phyloP scores from a whole-genome alignment of 768 basidiomycete species.

The Zangia roseola region DNA sequence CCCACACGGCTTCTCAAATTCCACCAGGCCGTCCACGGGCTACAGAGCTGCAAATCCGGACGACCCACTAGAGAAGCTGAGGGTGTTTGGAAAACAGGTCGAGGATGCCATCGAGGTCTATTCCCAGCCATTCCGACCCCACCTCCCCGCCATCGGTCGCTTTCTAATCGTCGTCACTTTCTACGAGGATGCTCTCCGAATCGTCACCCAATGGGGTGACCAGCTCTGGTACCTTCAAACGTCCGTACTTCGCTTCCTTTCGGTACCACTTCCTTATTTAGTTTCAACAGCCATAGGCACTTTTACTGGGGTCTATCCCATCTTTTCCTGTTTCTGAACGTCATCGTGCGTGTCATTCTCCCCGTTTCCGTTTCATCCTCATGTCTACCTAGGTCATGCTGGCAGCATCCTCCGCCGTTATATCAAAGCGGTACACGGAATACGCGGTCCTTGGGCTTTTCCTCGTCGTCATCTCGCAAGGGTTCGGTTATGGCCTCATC shows the following conservation, averaged over 20 bases:
- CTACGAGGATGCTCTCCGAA: slow-evolving; percentile 93
- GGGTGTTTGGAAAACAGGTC: slow-evolving; percentile 65
- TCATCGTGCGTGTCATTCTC: slow-evolving; percentile 62
- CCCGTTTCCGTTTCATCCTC: not conserved
- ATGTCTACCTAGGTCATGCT: slow-evolving; percentile 73
- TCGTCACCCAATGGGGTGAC: slow-evolving; percentile 92
- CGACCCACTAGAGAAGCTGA: slow-evolving; percentile 77
- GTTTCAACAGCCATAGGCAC: slow-evolving; percentile 71
- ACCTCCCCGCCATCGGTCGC: slow-evolving; percentile 91
- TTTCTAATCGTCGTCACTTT: slow-evolving; percentile 99
- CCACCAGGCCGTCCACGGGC: slow-evolving; percentile 56
- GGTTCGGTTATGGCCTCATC: slow-evolving; percentile 97
- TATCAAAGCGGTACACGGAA: slow-evolving; percentile 85
- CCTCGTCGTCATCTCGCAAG: slow-evolving; percentile 89
- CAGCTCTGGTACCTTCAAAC: slow-evolving; percentile 98
- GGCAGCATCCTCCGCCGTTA: slow-evolving; percentile 77
- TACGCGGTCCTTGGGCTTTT: slow-evolving; percentile 88
- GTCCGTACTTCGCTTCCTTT: slow-evolving; percentile 46
- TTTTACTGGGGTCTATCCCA: slow-evolving; percentile 97
- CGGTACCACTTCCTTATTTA: slow-evolving; percentile 5
- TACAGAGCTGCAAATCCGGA: slow-evolving; percentile 81
- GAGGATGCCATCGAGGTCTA: slow-evolving; percentile 94
- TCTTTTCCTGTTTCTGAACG: slow-evolving; percentile 87
- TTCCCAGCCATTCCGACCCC: slow-evolving; percentile 90
- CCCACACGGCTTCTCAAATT: slow-evolving; percentile 79